These are phyloP conservation scores for Clarireedia paspali DNA, from an alignment of 2,329 filamentous ascomycete genomes.

Conservation along the genomic window DNA sequence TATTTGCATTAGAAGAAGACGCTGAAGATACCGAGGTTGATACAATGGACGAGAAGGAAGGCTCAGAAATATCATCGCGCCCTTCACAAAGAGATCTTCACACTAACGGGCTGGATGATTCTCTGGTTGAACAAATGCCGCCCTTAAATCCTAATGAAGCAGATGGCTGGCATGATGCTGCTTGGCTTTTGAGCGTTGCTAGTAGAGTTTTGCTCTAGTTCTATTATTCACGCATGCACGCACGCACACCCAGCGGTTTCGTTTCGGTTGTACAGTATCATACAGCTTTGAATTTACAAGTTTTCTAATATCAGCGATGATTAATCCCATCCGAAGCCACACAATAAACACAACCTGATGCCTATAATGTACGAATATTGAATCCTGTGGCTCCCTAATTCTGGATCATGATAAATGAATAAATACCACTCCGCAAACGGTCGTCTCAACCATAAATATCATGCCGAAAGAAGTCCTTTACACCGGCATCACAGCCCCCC, in stretches of 20 bases:
- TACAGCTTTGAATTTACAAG: constrained; percentile 1
- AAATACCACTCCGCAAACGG: not conserved
- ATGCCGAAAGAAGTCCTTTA: too few species aligned
- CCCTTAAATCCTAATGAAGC: constrained; percentile 44
- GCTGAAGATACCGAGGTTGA: constrained; percentile 43
- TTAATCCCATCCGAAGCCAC: not conserved
- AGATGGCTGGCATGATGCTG: constrained; percentile 58
- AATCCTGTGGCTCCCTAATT: not conserved
- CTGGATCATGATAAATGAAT: not conserved
- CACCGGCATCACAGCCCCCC: too few species aligned
- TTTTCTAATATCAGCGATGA: constrained; percentile 1
- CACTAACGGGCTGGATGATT: constrained; percentile 15
- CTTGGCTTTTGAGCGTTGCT: constrained; percentile 60
- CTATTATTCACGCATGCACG: not conserved
- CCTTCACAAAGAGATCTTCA: constrained; percentile 18
- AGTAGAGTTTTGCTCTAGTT: constrained; percentile 26
- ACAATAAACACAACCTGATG: not conserved
- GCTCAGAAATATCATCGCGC: constrained; percentile 22
- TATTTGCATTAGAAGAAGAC: constrained; percentile 56
- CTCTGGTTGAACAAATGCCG: constrained; percentile 40
- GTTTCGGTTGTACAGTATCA: not conserved
- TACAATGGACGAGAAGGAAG: constrained; percentile 32
- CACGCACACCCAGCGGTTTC: not conserved
- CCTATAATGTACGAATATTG: not conserved
- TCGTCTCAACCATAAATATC: too few species aligned